Evolutionary conservation across 768 basidiomycete species (phyloP).

Genomic region (Multifurca ochricompacta): DNA sequence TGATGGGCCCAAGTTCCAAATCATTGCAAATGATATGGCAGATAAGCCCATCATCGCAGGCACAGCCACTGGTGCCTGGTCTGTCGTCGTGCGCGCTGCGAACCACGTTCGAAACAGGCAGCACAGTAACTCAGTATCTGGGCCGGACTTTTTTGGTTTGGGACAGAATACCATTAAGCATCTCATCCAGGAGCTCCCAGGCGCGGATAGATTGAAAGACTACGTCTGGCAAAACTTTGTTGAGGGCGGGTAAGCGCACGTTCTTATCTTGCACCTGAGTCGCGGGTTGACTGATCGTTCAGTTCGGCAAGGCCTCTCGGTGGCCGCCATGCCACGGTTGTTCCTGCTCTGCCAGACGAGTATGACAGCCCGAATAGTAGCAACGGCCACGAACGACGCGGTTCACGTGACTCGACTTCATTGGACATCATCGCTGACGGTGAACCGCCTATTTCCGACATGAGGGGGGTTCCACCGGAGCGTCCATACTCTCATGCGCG

Average conservation of each 20-base stretch:
- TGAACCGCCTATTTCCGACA: constrained; percentile 13
- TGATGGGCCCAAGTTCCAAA: constrained; percentile 81
- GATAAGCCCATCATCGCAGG: constrained; percentile 71
- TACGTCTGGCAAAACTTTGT: constrained; percentile 85
- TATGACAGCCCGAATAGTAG: constrained; percentile 40
- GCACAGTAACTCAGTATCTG: constrained; percentile 82
- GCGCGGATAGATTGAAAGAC: constrained; percentile 61
- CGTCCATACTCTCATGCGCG: constrained; percentile 13
- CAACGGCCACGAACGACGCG: constrained; percentile 17
- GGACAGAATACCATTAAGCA: constrained; percentile 87
- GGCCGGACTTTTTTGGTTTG: constrained; percentile 82
- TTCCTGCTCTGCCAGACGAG: constrained; percentile 72
- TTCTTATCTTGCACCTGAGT: neutral
- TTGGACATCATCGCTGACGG: constrained; percentile 13
- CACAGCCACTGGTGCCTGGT: constrained; percentile 87
- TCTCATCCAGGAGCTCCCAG: constrained; percentile 77
- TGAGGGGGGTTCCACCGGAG: constrained; percentile 4
- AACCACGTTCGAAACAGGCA: constrained; percentile 74
- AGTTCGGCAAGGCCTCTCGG: constrained; percentile 53
- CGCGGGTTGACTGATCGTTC: constrained; percentile 19
- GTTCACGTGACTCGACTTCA: constrained; percentile 12
- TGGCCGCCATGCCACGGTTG: constrained; percentile 75
- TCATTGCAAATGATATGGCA: constrained; percentile 63
- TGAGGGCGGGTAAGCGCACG: constrained; percentile 69
- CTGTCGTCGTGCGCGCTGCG: constrained; percentile 73